Evolutionary conservation across 768 basidiomycete species (phyloP).

Genomic region (Saitozyma sp.): DNA sequence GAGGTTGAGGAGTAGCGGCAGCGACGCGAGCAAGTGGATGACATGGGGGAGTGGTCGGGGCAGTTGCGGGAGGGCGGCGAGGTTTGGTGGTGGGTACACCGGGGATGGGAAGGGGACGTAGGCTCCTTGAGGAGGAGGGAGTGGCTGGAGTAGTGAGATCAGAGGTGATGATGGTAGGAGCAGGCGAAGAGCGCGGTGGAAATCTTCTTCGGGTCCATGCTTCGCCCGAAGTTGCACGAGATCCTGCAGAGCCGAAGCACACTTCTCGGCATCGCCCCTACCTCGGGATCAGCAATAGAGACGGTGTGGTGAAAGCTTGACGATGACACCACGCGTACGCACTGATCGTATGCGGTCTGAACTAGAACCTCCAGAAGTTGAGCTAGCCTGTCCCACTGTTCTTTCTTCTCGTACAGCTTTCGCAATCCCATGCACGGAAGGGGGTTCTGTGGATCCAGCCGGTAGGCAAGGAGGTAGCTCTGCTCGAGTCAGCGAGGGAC

Average conservation of each 20-base stretch:
- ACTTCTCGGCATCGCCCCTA: conserved; percentile 74
- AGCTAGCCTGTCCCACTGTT: conserved; percentile 31
- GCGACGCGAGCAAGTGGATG: conserved; percentile 65
- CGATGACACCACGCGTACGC: conserved; percentile 28
- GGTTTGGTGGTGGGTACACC: conserved; percentile 32
- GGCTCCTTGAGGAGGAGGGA: conserved; percentile 64
- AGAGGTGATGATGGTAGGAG: conserved; percentile 73
- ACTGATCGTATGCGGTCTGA: conserved; percentile 64
- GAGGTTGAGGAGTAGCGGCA: conserved; percentile 73
- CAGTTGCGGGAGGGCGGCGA: conserved; percentile 64
- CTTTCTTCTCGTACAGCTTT: conserved; percentile 44
- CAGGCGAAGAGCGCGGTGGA: conserved; percentile 66
- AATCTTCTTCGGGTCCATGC: conserved; percentile 68
- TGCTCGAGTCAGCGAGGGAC: conserved; percentile 45
- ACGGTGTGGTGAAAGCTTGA: neutral
- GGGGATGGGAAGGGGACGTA: conserved; percentile 44
- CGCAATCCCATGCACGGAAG: conserved; percentile 61
- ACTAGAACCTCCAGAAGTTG: conserved; percentile 60
- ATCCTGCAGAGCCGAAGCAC: conserved; percentile 78
- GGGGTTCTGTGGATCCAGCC: conserved; percentile 65
- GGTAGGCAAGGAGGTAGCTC: conserved; percentile 77
- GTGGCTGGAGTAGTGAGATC: conserved; percentile 62
- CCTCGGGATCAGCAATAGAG: neutral
- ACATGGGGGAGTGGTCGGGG: conserved; percentile 60
- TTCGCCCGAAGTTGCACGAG: conserved; percentile 65